Evolutionary conservation across 768 basidiomycete genomes (phyloP), one percentile per base, ranked within the genome.

Genomic region (Pulveroboletus frians): DNA sequence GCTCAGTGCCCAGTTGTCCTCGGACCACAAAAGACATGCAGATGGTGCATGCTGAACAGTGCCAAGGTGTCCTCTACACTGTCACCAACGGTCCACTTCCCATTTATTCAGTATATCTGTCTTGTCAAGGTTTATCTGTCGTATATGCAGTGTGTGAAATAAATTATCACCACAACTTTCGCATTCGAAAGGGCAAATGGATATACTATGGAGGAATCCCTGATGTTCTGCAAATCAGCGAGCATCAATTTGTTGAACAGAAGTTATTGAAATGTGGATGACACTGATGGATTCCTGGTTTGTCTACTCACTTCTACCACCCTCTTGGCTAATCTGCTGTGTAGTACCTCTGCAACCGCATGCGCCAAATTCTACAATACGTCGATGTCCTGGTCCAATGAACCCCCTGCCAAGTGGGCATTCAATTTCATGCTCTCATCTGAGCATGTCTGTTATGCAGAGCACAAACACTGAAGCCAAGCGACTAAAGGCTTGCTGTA

Each of bases 111-210:
- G 29, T 29, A 8, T 8, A 29, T 8, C 29, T 29, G 7, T 29
- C 7, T 8, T 29, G 29, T 29, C 9, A 10, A 29, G 29, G 10
- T 10, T 4, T 36, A 9, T 36, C 17, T 34, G 15, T 15, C 8
- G 6, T 7, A 14, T 13, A 4, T 3, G n/a, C 13, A 52, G 51
- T 36, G 29, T 52, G 51, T 6, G 10, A 34, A 6, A 43, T 47
- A 3, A 52, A 52, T 4, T 52, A 52, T 13, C 45, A 52, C 3
- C 17, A 52, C 3, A 47, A 52, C 20, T 51, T 9, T 35, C 37
- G 47, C 21, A 35, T 51, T 1, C 20, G 13, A 45, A 42, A 47
- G 11, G 45, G 32, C 2, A n/a, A 41, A 2, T 35, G 4, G 2
- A 41, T 3, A 0, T 51, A 51, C 46, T 52, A 52, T 29, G 51